These are phyloP conservation scores for Morella rubra DNA, from an alignment of 306 rosid genomes.

Conservation along the genomic window DNA sequence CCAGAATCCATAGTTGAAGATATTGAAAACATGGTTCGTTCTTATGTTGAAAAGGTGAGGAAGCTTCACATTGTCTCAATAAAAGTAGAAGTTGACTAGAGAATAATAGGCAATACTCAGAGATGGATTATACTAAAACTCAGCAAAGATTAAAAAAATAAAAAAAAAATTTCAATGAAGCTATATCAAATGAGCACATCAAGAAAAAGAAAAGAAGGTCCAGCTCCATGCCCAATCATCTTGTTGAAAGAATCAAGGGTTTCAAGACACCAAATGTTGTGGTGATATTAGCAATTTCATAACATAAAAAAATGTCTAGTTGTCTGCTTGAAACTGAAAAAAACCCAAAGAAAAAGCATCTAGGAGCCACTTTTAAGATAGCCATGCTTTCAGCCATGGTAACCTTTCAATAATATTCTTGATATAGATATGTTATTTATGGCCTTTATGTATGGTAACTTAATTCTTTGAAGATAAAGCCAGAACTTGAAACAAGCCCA, in stretches of 20 bases:
- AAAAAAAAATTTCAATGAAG: not conserved
- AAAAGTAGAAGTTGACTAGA: conserved; percentile 2
- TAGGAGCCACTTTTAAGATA: not conserved
- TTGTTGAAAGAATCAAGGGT: conserved; percentile 8
- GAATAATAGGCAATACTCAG: conserved; percentile 2
- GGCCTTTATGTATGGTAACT: not conserved
- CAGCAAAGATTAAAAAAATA: not conserved
- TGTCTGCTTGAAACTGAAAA: conserved; percentile 8
- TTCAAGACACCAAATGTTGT: conserved; percentile 12
- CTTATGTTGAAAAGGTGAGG: conserved; percentile 92
- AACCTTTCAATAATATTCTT: not conserved
- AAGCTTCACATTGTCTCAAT: conserved; percentile 12
- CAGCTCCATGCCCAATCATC: conserved; percentile 1
- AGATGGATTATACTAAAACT: not conserved
- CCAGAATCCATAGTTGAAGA: conserved; percentile 86
- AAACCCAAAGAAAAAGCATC: conserved; percentile 4
- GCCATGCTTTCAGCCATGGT: too few species aligned
- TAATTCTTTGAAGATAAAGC: not conserved
- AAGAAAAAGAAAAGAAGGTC: conserved; percentile 5
- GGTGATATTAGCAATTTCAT: conserved; percentile 1
- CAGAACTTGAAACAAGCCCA: not conserved
- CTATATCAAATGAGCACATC: conserved; percentile 3
- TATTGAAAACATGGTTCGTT: conserved; percentile 97
- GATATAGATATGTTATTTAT: not conserved
- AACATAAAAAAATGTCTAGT: not conserved